Conservation (phyloP, 805 yeast genomes). For the Schizosaccharomyces cryophilus region DNA sequence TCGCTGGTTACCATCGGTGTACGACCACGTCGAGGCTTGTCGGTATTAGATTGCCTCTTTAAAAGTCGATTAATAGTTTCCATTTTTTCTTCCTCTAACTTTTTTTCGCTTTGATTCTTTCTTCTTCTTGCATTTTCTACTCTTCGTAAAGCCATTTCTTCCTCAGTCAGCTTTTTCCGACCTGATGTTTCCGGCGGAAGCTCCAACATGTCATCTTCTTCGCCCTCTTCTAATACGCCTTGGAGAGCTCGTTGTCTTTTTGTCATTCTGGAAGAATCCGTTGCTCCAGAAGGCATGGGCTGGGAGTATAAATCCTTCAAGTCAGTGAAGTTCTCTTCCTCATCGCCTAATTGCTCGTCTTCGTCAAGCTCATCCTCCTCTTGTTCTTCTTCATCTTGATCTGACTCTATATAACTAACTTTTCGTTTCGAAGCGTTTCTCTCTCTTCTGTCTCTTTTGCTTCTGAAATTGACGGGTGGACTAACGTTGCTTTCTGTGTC, state of each 20-base stretch:
- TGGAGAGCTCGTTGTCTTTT: slow-evolving; percentile 15
- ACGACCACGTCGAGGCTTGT: neutral
- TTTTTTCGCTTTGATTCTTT: slow-evolving; percentile 53
- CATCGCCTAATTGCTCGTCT: slow-evolving; percentile 9
- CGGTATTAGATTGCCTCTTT: slow-evolving; percentile 40
- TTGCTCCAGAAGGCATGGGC: neutral
- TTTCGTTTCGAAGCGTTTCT: neutral
- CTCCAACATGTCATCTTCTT: slow-evolving; percentile 12
- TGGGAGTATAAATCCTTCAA: neutral
- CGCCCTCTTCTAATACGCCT: slow-evolving; percentile 9
- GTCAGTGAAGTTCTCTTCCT: neutral
- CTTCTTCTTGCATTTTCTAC: slow-evolving; percentile 73
- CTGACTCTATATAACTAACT: neutral
- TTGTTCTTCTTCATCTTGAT: neutral
- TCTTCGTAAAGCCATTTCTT: slow-evolving; percentile 51
- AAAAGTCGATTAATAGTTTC: slow-evolving; percentile 68
- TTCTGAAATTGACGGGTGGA: neutral
- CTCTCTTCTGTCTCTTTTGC: neutral
- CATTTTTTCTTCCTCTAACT: slow-evolving; percentile 68
- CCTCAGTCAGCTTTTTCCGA: slow-evolving; percentile 43
- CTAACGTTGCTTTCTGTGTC: neutral
- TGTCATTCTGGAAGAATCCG: slow-evolving; percentile 9
- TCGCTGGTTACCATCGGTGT: neutral
- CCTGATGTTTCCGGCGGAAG: slow-evolving; percentile 13
- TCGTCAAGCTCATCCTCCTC: slow-evolving; percentile 8